Evolutionary conservation across 2,329 filamentous ascomycete species (phyloP).

Genomic region (Cytospora piceicola): DNA sequence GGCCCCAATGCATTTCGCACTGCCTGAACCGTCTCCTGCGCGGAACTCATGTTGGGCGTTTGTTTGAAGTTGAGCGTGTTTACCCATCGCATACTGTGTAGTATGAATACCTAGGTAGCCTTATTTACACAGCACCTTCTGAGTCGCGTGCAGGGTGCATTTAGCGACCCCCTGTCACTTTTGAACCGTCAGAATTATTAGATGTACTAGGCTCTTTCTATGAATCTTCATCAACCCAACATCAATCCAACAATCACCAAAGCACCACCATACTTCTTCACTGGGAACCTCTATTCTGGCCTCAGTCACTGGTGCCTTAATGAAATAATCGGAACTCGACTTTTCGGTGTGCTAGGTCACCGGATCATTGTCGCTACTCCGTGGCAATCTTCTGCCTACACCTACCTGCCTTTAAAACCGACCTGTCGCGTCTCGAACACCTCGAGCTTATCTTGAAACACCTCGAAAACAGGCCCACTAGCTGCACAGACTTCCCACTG

Average conservation of each 20-base stretch:
- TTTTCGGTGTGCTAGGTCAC: conserved; percentile 26
- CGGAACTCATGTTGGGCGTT: conserved; percentile 34
- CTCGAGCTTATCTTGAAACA: conserved; percentile 3
- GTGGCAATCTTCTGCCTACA: conserved; percentile 16
- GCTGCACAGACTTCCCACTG: conserved; percentile 32
- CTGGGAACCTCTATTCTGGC: neutral
- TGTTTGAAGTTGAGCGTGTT: neutral
- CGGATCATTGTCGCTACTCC: conserved; percentile 13
- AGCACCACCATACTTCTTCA: neutral
- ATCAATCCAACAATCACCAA: neutral
- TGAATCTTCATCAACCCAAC: neutral
- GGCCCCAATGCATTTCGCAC: conserved; percentile 52
- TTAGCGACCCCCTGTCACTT: conserved; percentile 37
- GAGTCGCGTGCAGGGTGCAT: neutral
- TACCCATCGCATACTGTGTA: neutral
- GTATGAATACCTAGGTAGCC: neutral
- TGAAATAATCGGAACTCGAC: conserved; percentile 24
- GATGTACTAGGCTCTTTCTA: neutral
- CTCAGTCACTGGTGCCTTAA: conserved; percentile 21
- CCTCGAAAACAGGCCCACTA: neutral
- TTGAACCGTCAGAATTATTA: neutral
- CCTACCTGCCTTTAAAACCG: conserved; percentile 14
- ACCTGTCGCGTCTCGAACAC: conserved; percentile 20
- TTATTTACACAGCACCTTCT: neutral
- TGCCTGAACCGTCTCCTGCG: conserved; percentile 43